Base-by-base conservation (phyloP, 2,329 filamentous ascomycete genomes). In the Fusarium mexicanum region DNA sequence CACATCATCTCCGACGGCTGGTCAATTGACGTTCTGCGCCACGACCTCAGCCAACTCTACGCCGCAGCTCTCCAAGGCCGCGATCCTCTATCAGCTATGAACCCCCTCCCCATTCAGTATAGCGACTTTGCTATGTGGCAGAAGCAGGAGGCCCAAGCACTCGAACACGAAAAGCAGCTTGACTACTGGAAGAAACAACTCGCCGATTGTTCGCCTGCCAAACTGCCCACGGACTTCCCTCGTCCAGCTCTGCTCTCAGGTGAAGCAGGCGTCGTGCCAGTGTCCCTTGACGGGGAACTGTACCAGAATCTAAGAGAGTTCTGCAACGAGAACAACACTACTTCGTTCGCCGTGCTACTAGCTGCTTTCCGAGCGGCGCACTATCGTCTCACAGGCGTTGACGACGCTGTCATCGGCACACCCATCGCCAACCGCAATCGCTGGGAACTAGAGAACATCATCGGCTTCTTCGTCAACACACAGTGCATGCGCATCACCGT, bases 1-100 rank as follows among this genome's bases (percentile, higher is more conserved):
- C 79, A 80, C 22, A 79, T 79, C 26, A 67, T 80, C 10, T 77
- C 78, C 1, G 79, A 80, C 44, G 79, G 79, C 1, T 80, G 79
- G 79, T 80, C 79, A 6, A 57, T 80, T 6, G 77, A 80, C 20
- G 67, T 69, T 13, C 37, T 80, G 1, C 61, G 64, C 4, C 57
- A 46, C 4, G 79, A 80, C 24, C 69, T 80, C 13, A 65, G 40
- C 3, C 18, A 37, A 8, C 71, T 78, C 35, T 80, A 79, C 37
- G 33, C 62, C 0, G 66, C 63, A 3, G 69, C 72, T 20, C 51
- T 64, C 0, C 55, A 64, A 11, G 57, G 40, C 17, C 22, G 44
- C 3, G 54, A 71, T 38, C 70, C 31, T 0, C 17, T 55, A 0
- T 64, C 48, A 7, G 16, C 40, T 13, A 24, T 77, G 5, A 38